phyloP scores from a whole-genome alignment of 2,329 filamentous ascomycete genomes.

The Colletotrichum trifolii region DNA sequence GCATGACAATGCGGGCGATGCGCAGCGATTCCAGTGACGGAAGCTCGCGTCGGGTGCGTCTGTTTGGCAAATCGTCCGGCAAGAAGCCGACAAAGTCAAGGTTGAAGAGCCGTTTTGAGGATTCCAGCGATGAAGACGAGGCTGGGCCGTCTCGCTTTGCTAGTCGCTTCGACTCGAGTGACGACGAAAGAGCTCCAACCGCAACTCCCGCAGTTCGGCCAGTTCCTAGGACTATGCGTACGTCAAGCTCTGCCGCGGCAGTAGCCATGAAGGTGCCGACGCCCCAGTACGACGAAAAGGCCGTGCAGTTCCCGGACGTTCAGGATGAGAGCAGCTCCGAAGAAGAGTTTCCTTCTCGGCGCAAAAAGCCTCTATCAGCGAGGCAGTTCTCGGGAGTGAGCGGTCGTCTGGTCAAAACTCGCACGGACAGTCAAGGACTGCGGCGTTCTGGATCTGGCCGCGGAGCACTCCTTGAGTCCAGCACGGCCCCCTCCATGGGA shows the following conservation, averaged over 20 bases:
- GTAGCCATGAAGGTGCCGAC: constrained; percentile 47
- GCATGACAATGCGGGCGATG: constrained; percentile 55
- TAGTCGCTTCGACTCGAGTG: constrained; percentile 80
- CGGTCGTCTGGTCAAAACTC: constrained; percentile 39
- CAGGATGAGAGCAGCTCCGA: constrained; percentile 68
- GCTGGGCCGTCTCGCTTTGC: constrained; percentile 51
- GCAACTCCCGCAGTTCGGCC: constrained; percentile 76
- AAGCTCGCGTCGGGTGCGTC: constrained; percentile 49
- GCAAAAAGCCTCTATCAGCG: constrained; percentile 39
- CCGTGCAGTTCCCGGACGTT: constrained; percentile 65
- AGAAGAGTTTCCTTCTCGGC: constrained; percentile 1
- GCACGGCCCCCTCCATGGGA: constrained; percentile 38
- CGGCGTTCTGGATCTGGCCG: constrained; percentile 56
- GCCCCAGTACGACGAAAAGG: constrained; percentile 55
- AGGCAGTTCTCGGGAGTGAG: constrained; percentile 30
- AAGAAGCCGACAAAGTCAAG: constrained; percentile 47
- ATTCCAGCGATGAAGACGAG: constrained; percentile 72
- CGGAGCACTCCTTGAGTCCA: constrained; percentile 45
- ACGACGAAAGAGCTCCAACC: constrained; percentile 72
- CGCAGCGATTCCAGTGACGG: constrained; percentile 54
- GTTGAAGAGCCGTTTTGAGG: constrained; percentile 66
- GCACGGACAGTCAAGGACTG: constrained; percentile 40
- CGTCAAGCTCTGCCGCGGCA: constrained; percentile 48
- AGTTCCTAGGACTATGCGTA: constrained; percentile 48
- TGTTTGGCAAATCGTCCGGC: constrained; percentile 53